Percentiles rank a stretch among this genome's conserved stretches.
These are phyloP conservation scores for Candida buenavistaensis DNA, from an alignment of 1,139 yeast species.

Conservation along the genomic window DNA sequence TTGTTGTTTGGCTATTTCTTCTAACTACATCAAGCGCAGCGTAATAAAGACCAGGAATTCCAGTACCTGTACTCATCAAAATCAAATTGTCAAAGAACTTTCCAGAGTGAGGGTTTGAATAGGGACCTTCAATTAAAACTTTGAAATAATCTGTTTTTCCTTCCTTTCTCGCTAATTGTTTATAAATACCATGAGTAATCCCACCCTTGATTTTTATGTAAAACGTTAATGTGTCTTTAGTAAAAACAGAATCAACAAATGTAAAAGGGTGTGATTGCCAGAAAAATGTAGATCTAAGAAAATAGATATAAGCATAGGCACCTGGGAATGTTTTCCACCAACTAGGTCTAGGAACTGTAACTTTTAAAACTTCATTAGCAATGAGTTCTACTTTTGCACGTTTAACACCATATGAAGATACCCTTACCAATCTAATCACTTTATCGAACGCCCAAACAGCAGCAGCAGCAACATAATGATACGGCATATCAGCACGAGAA, in stretches of 20 bases:
- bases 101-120: constrained; percentile 22
- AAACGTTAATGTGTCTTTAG: constrained; percentile 36
- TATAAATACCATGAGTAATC: constrained; percentile 34
- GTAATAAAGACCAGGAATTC: constrained; percentile 33
- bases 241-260: constrained; percentile 37
- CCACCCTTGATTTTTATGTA: constrained; percentile 50
- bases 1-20: constrained; percentile 5
- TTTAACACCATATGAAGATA: constrained; percentile 30
- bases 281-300: constrained; percentile 47
- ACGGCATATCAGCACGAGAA: constrained; percentile 13
- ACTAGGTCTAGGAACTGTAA: constrained; percentile 16
- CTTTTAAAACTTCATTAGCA: constrained; percentile 15
- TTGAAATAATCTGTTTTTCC: constrained; percentile 14
- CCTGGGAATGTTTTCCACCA: constrained; percentile 32
- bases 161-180: constrained; percentile 15
- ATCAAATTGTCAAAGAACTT: constrained; percentile 23
- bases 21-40: constrained; percentile 27
- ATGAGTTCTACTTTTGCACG: constrained; percentile 16
- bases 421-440: constrained; percentile 21
- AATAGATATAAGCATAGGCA: constrained; percentile 55
- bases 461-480: constrained; percentile 19
- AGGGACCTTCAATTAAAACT: constrained; percentile 31
- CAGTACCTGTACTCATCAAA: constrained; percentile 31
- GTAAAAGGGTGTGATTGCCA: constrained; percentile 74
- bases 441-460: constrained; percentile 33